These are phyloP conservation scores for Coemansia linderi DNA, from an alignment of 371 early-diverging fungal genomes.

Conservation along the genomic window DNA sequence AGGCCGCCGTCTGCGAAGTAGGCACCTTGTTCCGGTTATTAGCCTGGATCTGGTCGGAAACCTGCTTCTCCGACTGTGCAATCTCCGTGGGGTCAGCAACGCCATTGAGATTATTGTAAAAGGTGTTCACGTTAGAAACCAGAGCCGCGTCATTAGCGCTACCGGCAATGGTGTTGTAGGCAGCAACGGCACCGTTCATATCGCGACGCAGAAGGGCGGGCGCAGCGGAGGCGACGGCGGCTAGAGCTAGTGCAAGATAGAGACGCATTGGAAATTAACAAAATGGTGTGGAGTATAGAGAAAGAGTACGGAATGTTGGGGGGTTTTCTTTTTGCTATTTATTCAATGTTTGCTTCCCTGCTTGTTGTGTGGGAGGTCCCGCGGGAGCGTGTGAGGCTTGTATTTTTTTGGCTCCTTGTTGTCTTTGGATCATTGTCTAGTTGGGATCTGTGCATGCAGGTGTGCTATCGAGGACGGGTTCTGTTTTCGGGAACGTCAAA, in stretches of 20 bases:
- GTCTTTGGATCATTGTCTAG: neutral
- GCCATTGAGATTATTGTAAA: slow-evolving; percentile 31
- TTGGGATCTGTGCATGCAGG: neutral
- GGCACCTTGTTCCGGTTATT: slow-evolving; percentile 26
- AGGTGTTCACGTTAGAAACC: slow-evolving; percentile 28
- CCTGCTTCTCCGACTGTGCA: slow-evolving; percentile 19
- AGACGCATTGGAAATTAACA: slow-evolving; percentile 16
- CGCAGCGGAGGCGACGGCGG: slow-evolving; percentile 1
- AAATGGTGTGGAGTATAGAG: neutral
- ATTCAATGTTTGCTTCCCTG: neutral
- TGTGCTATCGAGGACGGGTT: no score
- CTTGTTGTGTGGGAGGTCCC: neutral
- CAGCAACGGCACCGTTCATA: slow-evolving; percentile 22
- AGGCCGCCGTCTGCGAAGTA: slow-evolving; percentile 24
- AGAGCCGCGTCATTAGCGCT: slow-evolving; percentile 36
- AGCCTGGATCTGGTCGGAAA: slow-evolving; percentile 38
- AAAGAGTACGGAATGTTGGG: neutral
- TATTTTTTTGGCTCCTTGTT: neutral
- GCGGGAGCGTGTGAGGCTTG: neutral
- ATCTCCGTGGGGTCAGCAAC: slow-evolving; percentile 13
- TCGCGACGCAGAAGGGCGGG: slow-evolving; percentile 26
- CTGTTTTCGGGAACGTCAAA: no score
- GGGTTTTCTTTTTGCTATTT: neutral
- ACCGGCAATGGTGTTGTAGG: slow-evolving; percentile 14
- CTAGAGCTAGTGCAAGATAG: neutral